Conservation (phyloP, 495 filamentous ascomycete genomes). For the Penicillium lagena region DNA sequence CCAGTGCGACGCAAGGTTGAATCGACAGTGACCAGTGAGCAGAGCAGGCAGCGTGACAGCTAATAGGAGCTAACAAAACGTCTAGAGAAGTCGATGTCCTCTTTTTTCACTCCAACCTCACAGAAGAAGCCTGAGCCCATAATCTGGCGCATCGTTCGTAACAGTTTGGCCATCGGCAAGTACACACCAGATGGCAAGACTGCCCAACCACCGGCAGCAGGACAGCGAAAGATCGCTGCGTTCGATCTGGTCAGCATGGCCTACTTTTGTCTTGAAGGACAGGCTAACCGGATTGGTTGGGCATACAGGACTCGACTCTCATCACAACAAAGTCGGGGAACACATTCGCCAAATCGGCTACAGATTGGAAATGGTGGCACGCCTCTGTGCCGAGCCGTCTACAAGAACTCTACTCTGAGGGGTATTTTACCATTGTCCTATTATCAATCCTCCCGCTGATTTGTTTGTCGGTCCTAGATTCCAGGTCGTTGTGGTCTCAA, state of each 20-base stretch:
- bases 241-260: constrained; percentile 74
- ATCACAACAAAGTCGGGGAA: constrained; percentile 77
- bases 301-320: constrained; percentile 73
- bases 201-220: constrained; percentile 5
- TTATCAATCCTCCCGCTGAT: not conserved
- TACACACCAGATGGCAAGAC: constrained; percentile 42
- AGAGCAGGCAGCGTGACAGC: not conserved
- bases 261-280: not conserved
- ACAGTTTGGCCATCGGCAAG: constrained; percentile 69
- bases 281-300: not conserved
- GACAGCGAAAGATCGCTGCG: constrained; percentile 64
- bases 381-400: constrained; percentile 57
- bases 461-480: constrained; percentile 44
- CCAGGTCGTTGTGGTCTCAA: constrained; percentile 72
- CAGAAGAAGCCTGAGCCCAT: constrained; percentile 77
- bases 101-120: constrained; percentile 84
- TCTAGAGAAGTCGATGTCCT: constrained; percentile 61
- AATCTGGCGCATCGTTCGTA: constrained; percentile 64
- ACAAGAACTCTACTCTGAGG: constrained; percentile 60
- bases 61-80: not conserved
- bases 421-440: constrained; percentile 32
- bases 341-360: constrained; percentile 58
- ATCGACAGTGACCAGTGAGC: constrained; percentile 68
- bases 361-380: constrained; percentile 97
- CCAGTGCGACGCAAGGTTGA: constrained; percentile 53